phyloP scores from a whole-genome alignment of 768 basidiomycete species.

The Piloderma croceum region DNA sequence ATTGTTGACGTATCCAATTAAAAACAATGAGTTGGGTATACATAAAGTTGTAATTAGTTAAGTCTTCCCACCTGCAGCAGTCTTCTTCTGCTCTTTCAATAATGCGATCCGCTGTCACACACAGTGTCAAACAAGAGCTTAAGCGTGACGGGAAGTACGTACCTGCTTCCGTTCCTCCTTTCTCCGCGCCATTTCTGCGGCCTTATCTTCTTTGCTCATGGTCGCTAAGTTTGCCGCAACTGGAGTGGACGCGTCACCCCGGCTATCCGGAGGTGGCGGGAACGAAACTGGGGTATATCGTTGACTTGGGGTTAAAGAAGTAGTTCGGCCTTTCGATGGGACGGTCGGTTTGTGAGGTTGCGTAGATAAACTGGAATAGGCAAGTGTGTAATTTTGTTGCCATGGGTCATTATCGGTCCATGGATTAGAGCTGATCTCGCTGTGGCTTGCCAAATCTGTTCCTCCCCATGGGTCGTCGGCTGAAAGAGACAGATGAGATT shows the following conservation, averaged over 20 bases:
- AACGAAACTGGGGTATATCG: conserved; percentile 24
- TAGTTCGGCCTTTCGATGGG: too few relatives aligned
- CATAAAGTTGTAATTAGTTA: too few relatives aligned
- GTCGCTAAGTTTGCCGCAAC: conserved; percentile 32
- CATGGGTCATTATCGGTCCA: too few relatives aligned
- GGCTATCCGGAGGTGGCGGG: conserved; percentile 5
- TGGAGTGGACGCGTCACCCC: conserved; percentile 10
- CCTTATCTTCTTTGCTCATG: conserved; percentile 87
- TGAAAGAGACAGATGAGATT: too few relatives aligned
- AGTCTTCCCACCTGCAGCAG: conserved; percentile 25
- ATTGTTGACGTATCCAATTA: too few relatives aligned
- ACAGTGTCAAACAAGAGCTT: conserved; percentile 1
- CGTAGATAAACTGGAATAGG: neutral
- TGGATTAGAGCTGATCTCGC: too few relatives aligned
- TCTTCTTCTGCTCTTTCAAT: conserved; percentile 78
- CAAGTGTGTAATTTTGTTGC: too few relatives aligned
- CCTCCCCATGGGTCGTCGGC: conserved; percentile 9
- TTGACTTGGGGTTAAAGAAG: too few relatives aligned
- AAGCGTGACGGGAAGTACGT: conserved; percentile 15
- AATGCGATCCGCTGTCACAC: conserved; percentile 61
- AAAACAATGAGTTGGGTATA: too few relatives aligned
- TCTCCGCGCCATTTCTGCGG: conserved; percentile 84
- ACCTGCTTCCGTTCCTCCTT: conserved; percentile 92
- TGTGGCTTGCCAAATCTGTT: neutral
- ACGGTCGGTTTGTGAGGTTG: conserved; percentile 4